A percentile compares a stretch with the other conserved stretches of the same genome.
Conservation (phyloP, 2,329 filamentous ascomycete species). For the Pseudogymnoascus sp. region DNA sequence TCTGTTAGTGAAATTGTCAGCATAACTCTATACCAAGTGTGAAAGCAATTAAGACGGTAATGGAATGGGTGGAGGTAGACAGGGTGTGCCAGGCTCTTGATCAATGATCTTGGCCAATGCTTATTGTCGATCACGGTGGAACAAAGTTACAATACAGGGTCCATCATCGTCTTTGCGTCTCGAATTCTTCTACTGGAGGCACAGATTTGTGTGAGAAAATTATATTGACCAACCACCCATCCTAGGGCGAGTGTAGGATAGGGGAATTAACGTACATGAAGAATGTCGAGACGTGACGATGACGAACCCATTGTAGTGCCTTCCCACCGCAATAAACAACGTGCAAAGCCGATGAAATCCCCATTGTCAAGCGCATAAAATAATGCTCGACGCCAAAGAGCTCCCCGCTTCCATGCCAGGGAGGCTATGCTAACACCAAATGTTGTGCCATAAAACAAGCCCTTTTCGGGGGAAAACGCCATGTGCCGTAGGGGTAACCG, state of each 20-base stretch:
- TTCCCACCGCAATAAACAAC: slow-evolving; percentile 17
- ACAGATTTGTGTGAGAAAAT: slow-evolving; percentile 36
- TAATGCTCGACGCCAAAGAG: slow-evolving; percentile 28
- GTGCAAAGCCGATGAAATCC: slow-evolving; percentile 19
- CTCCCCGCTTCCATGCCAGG: slow-evolving; percentile 30
- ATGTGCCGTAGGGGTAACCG: slow-evolving; percentile 7
- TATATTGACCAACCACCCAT: slow-evolving; percentile 42
- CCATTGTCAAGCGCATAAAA: slow-evolving; percentile 20
- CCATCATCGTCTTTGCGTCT: slow-evolving; percentile 54
- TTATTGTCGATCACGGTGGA: slow-evolving; percentile 15
- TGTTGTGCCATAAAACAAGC: slow-evolving; percentile 25
- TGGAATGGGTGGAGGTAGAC: background rate
- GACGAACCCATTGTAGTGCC: slow-evolving; percentile 49
- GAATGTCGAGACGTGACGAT: slow-evolving; percentile 55
- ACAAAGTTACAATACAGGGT: slow-evolving; percentile 44
- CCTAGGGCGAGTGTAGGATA: slow-evolving; percentile 28
- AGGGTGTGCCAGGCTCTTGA: slow-evolving; percentile 12
- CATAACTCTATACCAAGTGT: slow-evolving; percentile 6
- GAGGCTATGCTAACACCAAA: slow-evolving; percentile 40
- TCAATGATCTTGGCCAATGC: slow-evolving; percentile 13
- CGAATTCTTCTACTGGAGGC: slow-evolving; percentile 29
- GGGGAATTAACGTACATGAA: slow-evolving; percentile 58
- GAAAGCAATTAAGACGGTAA: background rate
- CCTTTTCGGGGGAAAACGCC: slow-evolving; percentile 20
- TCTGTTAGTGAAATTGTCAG: slow-evolving; percentile 39